These are phyloP conservation scores for Candida koratica DNA, from an alignment of 805 yeast genomes.

Conservation along the genomic window DNA sequence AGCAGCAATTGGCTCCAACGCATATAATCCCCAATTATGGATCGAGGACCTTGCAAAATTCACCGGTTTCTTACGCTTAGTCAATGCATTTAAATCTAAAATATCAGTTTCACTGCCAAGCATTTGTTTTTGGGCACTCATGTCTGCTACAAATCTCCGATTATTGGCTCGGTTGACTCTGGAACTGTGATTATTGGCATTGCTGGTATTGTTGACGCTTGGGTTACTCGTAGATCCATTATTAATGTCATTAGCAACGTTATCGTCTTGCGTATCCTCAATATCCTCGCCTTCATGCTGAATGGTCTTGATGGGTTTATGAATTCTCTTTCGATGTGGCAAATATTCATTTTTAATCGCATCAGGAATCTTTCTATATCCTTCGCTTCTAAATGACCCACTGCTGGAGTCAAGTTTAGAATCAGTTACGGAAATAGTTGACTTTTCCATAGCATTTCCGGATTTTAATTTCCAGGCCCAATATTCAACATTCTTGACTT, in stretches of 20 bases:
- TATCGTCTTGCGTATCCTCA: constrained; percentile 11
- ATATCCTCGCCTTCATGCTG: constrained; percentile 55
- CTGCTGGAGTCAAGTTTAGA: constrained; percentile 38
- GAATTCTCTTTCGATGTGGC: constrained; percentile 72
- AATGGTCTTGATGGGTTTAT: constrained; percentile 72
- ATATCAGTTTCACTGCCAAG: constrained; percentile 80
- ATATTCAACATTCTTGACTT: constrained; percentile 39
- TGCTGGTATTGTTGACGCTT: constrained; percentile 11
- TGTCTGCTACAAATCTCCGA: constrained; percentile 85
- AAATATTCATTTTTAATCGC: constrained; percentile 68
- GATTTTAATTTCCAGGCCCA: constrained; percentile 64
- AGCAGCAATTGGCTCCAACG: constrained; percentile 91
- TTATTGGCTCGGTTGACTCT: constrained; percentile 83
- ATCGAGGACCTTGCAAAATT: constrained; percentile 96
- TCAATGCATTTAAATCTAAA: constrained; percentile 77
- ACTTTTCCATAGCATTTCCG: constrained; percentile 24
- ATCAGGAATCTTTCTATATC: constrained; percentile 71
- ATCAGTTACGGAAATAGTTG: constrained; percentile 25
- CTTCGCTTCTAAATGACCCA: constrained; percentile 69
- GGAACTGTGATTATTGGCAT: constrained; percentile 52
- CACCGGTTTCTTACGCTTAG: constrained; percentile 88
- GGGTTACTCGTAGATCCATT: constrained; percentile 51
- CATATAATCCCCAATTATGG: constrained; percentile 97
- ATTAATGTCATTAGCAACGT: constrained; percentile 18
- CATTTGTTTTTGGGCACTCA: constrained; percentile 72